Conservation (phyloP, 139 green algal genomes). For the Chlorella sorokiniana region DNA sequence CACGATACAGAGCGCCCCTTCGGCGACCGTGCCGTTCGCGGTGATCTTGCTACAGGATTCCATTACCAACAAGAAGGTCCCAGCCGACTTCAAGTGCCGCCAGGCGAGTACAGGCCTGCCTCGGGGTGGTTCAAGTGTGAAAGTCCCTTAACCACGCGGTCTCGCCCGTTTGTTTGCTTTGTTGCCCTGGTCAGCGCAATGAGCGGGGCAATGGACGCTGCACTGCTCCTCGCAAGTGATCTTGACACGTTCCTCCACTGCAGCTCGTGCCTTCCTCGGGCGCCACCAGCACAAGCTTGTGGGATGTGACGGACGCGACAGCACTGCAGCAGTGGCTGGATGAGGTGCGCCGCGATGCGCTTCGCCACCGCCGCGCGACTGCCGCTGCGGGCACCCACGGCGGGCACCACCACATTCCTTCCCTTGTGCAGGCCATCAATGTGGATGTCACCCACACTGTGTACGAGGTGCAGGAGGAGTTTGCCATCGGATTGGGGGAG, state of each 20-base stretch:
- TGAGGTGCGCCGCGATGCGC: slow-evolving; percentile 3
- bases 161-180: background rate
- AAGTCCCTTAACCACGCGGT: background rate
- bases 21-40: slow-evolving; percentile 1
- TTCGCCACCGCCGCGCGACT: background rate
- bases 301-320: slow-evolving; percentile 19
- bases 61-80: background rate
- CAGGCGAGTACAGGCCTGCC: background rate
- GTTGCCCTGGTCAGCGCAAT: background rate
- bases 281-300: slow-evolving; percentile 13
- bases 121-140: background rate
- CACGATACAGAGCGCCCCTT: background rate
- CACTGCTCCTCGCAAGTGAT: background rate
- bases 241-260: background rate
- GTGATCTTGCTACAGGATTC: slow-evolving; percentile 28
- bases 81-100: background rate
- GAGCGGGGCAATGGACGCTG: background rate
- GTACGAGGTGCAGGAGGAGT: slow-evolving; percentile 34
- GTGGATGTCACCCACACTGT: slow-evolving; percentile 23
- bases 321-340: slow-evolving; percentile 29
- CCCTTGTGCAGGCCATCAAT: slow-evolving; percentile 19
- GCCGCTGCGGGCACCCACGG: background rate
- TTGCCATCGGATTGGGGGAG: slow-evolving; percentile 29
- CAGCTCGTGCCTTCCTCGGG: slow-evolving; percentile 27
- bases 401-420: too few species aligned